Evolutionary conservation across 345 rosid genomes (phyloP).

Genomic region (Raphanus sativus): DNA sequence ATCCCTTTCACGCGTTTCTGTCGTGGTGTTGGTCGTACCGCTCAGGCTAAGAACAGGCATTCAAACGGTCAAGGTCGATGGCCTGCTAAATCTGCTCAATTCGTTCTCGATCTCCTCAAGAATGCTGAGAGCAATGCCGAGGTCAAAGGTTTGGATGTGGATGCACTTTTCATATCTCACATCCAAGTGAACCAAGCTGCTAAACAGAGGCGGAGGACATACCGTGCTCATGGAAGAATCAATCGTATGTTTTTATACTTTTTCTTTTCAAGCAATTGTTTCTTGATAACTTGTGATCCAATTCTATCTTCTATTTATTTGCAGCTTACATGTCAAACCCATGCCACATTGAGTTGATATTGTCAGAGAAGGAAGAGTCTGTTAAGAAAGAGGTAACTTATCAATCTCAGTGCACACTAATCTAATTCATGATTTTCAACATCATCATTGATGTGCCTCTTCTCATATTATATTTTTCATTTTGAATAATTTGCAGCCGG

Average conservation of each 20-base stretch:
- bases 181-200: constrained; percentile 97
- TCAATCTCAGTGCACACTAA: not conserved
- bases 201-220: constrained; percentile 91
- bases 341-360: constrained; percentile 84
- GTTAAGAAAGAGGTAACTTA: constrained; percentile 83
- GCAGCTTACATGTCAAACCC: constrained; percentile 99
- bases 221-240: constrained; percentile 96
- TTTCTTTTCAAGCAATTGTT: not conserved
- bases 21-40: constrained; percentile 95
- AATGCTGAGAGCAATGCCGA: constrained; percentile 98
- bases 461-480: not conserved
- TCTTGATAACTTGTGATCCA: not conserved
- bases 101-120: constrained; percentile 90
- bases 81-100: constrained; percentile 89
- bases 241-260: constrained; percentile 68
- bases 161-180: constrained; percentile 77
- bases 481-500: constrained; percentile 53
- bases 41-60: constrained; percentile 98
- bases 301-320: not conserved
- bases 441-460: not conserved
- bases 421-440: not conserved
- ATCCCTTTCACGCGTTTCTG: constrained; percentile 97
- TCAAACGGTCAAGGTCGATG: constrained; percentile 97
- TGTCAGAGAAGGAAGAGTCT: constrained; percentile 94
- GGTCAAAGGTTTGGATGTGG: constrained; percentile 97